phyloP scores from a whole-genome alignment of 371 early-diverging fungal genomes.

The Saksenaea oblongispora region DNA sequence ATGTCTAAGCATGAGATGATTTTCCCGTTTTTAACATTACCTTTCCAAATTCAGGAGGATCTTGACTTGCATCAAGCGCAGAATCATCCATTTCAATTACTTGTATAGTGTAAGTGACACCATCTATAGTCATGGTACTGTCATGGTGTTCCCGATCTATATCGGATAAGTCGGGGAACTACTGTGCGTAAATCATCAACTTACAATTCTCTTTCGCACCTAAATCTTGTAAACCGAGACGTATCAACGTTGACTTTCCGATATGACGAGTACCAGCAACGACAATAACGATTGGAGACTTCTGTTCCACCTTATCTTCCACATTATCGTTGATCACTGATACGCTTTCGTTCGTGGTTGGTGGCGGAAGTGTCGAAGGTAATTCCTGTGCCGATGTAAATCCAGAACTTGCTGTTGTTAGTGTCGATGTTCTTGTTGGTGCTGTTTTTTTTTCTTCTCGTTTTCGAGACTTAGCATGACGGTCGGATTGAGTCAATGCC shows the following conservation, averaged over 20 bases:
- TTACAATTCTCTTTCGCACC: conserved; percentile 30
- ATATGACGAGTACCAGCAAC: conserved; percentile 34
- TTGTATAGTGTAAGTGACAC: conserved; percentile 24
- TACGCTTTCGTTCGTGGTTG: not conserved
- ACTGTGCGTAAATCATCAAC: conserved; percentile 1
- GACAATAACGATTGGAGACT: conserved; percentile 22
- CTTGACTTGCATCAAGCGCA: conserved; percentile 21
- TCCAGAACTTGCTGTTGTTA: not conserved
- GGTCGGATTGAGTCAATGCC: conserved; percentile 21
- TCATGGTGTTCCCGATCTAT: conserved; percentile 35
- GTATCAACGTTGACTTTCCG: conserved; percentile 43
- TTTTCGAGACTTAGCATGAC: conserved; percentile 12
- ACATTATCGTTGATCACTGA: conserved; percentile 7
- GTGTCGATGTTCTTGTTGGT: conserved; percentile 11
- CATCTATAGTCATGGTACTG: conserved; percentile 21
- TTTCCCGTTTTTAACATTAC: conserved; percentile 13
- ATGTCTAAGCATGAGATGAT: not conserved
- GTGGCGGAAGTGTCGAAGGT: not conserved
- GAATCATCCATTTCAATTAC: conserved; percentile 31
- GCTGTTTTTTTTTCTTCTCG: not conserved
- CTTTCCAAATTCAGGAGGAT: conserved; percentile 30
- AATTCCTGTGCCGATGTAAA: not conserved
- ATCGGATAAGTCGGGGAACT: not conserved
- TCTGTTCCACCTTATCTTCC: not conserved
- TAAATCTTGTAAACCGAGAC: conserved; percentile 31